Evolutionary conservation across 306 rosid species (phyloP).

Genomic region (Quercus dentata): DNA sequence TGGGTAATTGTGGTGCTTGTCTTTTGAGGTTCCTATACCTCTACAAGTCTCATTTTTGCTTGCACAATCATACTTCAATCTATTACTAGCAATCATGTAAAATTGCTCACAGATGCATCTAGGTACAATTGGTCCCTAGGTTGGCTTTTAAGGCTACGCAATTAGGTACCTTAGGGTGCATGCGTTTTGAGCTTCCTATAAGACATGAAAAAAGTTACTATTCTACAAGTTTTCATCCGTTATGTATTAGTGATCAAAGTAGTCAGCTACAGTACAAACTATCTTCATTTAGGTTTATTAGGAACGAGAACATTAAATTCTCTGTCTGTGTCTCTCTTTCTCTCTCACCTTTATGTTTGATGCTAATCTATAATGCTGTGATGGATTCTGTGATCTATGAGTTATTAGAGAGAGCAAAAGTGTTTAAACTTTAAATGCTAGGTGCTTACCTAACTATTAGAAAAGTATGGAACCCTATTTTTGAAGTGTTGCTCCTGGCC

Average conservation of each 20-base stretch:
- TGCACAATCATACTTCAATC: background rate
- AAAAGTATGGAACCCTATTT: background rate
- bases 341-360: background rate
- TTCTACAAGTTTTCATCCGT: background rate
- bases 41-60: background rate
- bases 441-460: background rate
- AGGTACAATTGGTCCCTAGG: background rate
- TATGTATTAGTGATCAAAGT: background rate
- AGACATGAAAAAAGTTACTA: background rate
- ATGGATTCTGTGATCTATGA: background rate
- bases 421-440: background rate
- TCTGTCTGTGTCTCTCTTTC: background rate
- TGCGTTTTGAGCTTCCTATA: too few relatives aligned
- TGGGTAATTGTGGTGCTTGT: background rate
- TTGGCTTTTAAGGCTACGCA: background rate
- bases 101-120: background rate
- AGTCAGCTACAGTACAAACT: background rate
- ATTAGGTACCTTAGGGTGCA: background rate
- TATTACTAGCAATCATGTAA: background rate
- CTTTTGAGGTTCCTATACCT: background rate
- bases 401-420: background rate
- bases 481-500: background rate
- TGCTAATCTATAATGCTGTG: background rate
- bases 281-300: background rate
- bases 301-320: background rate